Percentiles rank a stretch among this genome's conserved stretches.
Evolutionary conservation across 1,284 basidiomycete genomes (phyloP).

Genomic region (Ganoderma sinense): DNA sequence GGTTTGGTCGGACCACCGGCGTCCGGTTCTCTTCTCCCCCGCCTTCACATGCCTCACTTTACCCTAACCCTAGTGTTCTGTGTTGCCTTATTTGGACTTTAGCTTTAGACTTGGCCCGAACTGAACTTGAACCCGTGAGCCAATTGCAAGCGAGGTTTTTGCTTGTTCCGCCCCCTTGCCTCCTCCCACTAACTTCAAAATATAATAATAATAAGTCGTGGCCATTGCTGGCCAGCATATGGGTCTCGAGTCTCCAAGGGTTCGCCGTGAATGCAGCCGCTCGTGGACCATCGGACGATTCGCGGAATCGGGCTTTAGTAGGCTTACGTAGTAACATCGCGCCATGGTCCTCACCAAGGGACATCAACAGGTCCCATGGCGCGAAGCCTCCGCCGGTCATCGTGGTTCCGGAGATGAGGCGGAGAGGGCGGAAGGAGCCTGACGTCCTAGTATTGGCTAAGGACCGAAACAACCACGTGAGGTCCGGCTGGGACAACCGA

Average conservation of each 20-base stretch:
- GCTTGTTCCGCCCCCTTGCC: too few relatives aligned
- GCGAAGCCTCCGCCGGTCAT: background rate
- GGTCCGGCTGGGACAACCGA: too few relatives aligned
- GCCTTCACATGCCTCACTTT: background rate
- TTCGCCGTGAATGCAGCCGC: background rate
- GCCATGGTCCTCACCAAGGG: background rate
- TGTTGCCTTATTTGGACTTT: background rate
- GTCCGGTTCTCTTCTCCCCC: constrained; percentile 1
- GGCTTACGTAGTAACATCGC: background rate
- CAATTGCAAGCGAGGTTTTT: too few relatives aligned
- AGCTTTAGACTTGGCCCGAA: too few relatives aligned
- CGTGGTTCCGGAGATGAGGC: background rate
- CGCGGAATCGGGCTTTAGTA: background rate
- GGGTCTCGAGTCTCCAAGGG: background rate
- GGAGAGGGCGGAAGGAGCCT: background rate
- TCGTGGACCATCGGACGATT: background rate
- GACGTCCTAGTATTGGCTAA: background rate
- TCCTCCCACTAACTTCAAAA: too few relatives aligned
- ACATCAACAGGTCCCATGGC: background rate
- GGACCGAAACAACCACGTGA: background rate
- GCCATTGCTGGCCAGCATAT: background rate
- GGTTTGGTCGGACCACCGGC: background rate
- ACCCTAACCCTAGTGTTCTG: background rate
- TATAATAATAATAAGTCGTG: too few relatives aligned
- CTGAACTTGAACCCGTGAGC: background rate